Evolutionary conservation across 1,139 yeast genomes (phyloP).

Genomic region (Geotrichum aggregatum): DNA sequence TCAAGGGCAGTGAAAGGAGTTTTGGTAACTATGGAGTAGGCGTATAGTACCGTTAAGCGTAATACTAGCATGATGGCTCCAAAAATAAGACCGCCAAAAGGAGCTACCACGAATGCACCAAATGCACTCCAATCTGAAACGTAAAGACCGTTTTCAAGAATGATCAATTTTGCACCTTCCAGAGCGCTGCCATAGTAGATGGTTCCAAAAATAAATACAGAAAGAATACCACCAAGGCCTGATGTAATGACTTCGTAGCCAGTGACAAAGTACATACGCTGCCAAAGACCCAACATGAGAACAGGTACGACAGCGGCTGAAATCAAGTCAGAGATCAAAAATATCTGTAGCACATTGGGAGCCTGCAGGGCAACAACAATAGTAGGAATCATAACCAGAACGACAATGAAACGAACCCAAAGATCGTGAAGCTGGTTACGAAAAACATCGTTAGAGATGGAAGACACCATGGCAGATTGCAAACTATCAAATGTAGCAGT

Average conservation of each 20-base stretch:
- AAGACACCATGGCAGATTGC: constrained; percentile 84
- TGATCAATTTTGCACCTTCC: constrained; percentile 72
- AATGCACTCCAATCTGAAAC: constrained; percentile 88
- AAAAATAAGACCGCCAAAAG: constrained; percentile 68
- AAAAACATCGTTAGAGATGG: constrained; percentile 83
- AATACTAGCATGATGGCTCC: constrained; percentile 51
- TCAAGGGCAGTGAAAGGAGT: constrained; percentile 56
- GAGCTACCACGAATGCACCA: constrained; percentile 91
- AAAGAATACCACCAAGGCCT: constrained; percentile 75
- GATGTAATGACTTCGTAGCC: constrained; percentile 81
- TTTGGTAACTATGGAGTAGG: constrained; percentile 43
- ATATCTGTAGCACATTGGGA: constrained; percentile 76
- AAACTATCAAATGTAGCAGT: constrained; percentile 87
- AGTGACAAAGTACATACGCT: constrained; percentile 60
- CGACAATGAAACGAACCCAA: constrained; percentile 69
- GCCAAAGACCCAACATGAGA: constrained; percentile 71
- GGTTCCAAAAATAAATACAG: constrained; percentile 78
- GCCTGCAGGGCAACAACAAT: constrained; percentile 82
- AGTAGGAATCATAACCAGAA: constrained; percentile 74
- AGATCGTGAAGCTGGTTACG: constrained; percentile 67
- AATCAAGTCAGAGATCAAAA: constrained; percentile 83
- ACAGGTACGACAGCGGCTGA: constrained; percentile 84
- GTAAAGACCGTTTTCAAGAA: constrained; percentile 77
- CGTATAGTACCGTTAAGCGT: constrained; percentile 45
- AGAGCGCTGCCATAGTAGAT: constrained; percentile 66